These are phyloP conservation scores for Parasitella parasitica DNA, from an alignment of 371 early-diverging fungal species.

Conservation along the genomic window DNA sequence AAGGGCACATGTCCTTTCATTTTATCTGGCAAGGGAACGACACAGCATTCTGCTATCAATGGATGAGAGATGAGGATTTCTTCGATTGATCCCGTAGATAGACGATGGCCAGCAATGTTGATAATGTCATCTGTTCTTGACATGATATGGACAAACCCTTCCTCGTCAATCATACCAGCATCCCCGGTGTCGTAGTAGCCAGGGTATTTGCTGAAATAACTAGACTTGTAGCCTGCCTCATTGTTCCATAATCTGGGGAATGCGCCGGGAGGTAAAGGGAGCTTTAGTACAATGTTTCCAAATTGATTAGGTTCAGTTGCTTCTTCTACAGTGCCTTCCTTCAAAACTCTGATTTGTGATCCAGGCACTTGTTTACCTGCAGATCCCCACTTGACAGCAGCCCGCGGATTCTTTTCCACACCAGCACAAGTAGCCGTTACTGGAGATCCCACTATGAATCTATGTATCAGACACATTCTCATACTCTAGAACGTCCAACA, in stretches of 20 bases:
- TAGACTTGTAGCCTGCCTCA: conserved; percentile 69
- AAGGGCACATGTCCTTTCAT: conserved; percentile 73
- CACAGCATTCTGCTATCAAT: conserved; percentile 77
- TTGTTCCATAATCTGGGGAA: conserved; percentile 78
- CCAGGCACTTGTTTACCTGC: conserved; percentile 82
- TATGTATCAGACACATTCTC: not conserved
- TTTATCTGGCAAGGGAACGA: conserved; percentile 64
- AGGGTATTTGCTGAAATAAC: conserved; percentile 78
- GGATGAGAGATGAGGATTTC: conserved; percentile 72
- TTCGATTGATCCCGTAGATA: conserved; percentile 94
- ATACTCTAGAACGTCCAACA: not conserved
- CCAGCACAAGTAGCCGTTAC: conserved; percentile 75
- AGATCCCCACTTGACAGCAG: conserved; percentile 51
- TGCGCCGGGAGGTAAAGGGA: conserved; percentile 81
- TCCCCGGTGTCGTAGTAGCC: conserved; percentile 89
- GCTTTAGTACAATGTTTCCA: conserved; percentile 77
- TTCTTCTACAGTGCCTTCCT: conserved; percentile 51
- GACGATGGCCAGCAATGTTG: conserved; percentile 89
- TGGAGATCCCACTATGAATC: conserved; percentile 48
- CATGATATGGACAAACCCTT: conserved; percentile 78
- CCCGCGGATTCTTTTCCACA: conserved; percentile 30
- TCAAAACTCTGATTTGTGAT: conserved; percentile 65
- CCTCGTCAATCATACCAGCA: conserved; percentile 75
- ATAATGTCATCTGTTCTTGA: conserved; percentile 93
- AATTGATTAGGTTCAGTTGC: conserved; percentile 54